Evolutionary conservation across 306 rosid species (phyloP), one percentile per base, ranked within the genome.

Genomic region (Castanea sativa): DNA sequence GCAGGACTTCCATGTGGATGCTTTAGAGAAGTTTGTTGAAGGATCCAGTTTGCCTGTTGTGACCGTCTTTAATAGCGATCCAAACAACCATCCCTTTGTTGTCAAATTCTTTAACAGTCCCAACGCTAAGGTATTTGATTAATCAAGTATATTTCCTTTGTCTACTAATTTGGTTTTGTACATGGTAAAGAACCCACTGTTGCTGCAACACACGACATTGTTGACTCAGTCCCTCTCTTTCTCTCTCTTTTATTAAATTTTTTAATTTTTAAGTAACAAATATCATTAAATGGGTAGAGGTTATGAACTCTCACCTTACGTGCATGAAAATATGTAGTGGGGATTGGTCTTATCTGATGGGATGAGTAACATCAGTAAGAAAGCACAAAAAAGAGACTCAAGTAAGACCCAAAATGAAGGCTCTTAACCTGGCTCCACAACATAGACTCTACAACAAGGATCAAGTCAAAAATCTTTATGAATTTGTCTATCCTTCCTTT

Each of bases 1-100:
- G 81, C 80, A 96, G 99, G 97, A 89, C 76, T 96, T 96, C 81
- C 58, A 87, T 57, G 87, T 43, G 75, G 96, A 92, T 20, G 89
- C 90, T 51, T 69, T 91, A 49, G 94, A 90, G 89, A 93, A 96
- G 79, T 90, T 91, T 49, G 49, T 93, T 83, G 96, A 89, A 80
- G 91, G 82, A 35, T 45, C 91, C 21, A 89, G 97, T 65, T 13
- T 21, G 60, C 98, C 99, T 4, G 0, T 83, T 45, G 86, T 96
- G 51, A 93, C 96, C 0, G 49, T 84, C 82, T 93, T 91, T 33
- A 82, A 91, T 90, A 91, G 78, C 49, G 96, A 96, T 18, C 96
- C 93, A 25, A 85, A 3, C 87, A 96, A 91, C 75, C 93, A 87
- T 71, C 88, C 88, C 71, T 89, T 77, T 78, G 91, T 96, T 76